Base-by-base conservation (phyloP, 208 protist genomes). In the Leishmania tarentolae region DNA sequence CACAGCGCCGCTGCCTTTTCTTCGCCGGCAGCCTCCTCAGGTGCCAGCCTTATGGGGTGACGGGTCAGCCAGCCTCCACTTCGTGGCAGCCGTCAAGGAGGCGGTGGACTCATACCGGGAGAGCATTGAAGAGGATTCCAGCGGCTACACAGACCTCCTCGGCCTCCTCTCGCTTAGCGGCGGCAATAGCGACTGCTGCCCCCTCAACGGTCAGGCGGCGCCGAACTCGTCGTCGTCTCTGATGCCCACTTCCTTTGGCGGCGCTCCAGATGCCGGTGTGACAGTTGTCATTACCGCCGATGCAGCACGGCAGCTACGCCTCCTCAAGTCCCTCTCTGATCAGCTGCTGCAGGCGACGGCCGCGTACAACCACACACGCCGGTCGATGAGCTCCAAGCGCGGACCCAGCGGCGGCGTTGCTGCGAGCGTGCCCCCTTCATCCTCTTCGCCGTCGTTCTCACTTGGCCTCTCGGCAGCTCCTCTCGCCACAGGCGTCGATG, bases 31-130 rank as follows among this genome's bases (percentile, higher is more conserved):
- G 28, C 78, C 44, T 2, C 82, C 82, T 65, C 80, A 80, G 75
- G 66, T 91, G 72, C 88, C 88, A 57, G 81, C 83, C 66, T 71
- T 91, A 73, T 91, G 88, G 88, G 86, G 83, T 40, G 83, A 88
- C 57, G 86, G 86, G 24, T 88, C 80, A 15, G 59, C 80, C 11
- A 85, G 81, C 37, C 68, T 91, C 42, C 78, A 85, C 71, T 86
- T 86, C 70, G 80, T 91, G n/a, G 83, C 85, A 4, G 73, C 82
- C 31, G 83, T 89, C 24, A 81, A 80, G 65, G 86, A 89, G 50
- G 83, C 81, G 5, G 78, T 91, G 21, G 74, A 84, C 63, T 72
- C 69, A 35, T 91, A 91, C 79, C 78, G 87, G 44, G 56, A 65
- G 50, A 85, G 75, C 61, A 75, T 81, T 61, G 80, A 83, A 46